Base-by-base conservation (phyloP, 176 grass and related monocot species). In the Oryza brachyantha region DNA sequence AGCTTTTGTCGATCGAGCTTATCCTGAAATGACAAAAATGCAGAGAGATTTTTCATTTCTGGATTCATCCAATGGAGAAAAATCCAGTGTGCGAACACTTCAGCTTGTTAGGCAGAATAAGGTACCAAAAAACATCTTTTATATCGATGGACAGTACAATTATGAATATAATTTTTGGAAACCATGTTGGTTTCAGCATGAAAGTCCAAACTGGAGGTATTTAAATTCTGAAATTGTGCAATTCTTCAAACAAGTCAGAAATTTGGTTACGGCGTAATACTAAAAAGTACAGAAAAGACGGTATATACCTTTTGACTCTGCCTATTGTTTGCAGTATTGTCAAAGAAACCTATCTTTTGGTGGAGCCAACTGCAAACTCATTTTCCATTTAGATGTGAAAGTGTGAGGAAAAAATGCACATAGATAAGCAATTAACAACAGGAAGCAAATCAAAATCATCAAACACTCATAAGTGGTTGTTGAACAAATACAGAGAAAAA, bases 21-120 rank as follows among this genome's bases (percentile, higher is more conserved):
- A 87, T 87, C 85, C 65, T 32, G 25, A 70, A 83, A 34, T 61
- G 32, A 73, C n/a, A 32, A 10, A 61, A 3, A 61, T 2, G 8
- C 0, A 38, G 13, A 3, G 1, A 3, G 0, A 48, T 59, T 21
- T 69, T 24, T 39, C 17, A 8, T 61, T 70, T 61, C 17, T 78
- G 26, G 61, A 50, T 41, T 16, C 70, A 72, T 24, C 27, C 26
- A 57, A 22, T 0, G 8, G 2, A 24, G 4, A 57, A 3, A 57
- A 57, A 57, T 3, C 52, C 52, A 57, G n/a, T 57, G 21, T 24
- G 17, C 50, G 1, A 55, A 55, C 1, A 22, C 17, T 55, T 55
- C 22, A 21, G 50, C 16, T 8, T 55, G 50, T 55, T 22, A 55
- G 50, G 50, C 50, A 57, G 52, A 57, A 57, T 57, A n/a, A 8